phyloP scores from a whole-genome alignment of 2,329 filamentous ascomycete genomes.

The Aspergillus sp. region DNA sequence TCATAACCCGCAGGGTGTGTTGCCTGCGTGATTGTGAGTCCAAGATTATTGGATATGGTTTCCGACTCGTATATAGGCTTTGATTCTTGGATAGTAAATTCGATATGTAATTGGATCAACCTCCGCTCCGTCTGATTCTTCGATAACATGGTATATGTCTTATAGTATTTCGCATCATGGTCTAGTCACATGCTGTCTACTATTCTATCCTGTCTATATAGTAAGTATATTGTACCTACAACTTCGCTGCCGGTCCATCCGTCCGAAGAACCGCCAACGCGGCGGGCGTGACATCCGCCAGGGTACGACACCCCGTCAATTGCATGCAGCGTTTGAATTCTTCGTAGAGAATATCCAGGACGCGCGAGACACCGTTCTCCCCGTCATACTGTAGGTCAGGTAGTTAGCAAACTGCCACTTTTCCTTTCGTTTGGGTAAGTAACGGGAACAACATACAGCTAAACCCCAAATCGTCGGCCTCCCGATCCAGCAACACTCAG shows the following conservation, averaged over 20 bases:
- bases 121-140: not conserved
- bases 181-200: not conserved
- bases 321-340: conserved; percentile 37
- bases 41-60: not conserved
- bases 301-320: conserved; percentile 28
- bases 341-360: conserved; percentile 33
- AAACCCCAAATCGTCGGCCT: conserved; percentile 39
- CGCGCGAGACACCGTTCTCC: conserved; percentile 34
- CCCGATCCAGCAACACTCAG: conserved; percentile 37
- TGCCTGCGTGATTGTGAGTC: not conserved
- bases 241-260: conserved; percentile 25
- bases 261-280: conserved; percentile 23
- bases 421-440: too few species aligned
- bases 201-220: not conserved
- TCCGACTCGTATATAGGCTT: not conserved
- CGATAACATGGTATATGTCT: too few species aligned
- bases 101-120: not conserved
- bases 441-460: conserved; percentile 27
- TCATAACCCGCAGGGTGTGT: conserved; percentile 10
- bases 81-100: too few species aligned
- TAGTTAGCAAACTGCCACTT: conserved; percentile 6
- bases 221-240: conserved; percentile 13
- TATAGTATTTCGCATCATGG: too few species aligned
- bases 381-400: conserved; percentile 28
- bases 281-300: conserved; percentile 28